Evolutionary conservation across 768 basidiomycete species (phyloP).

Genomic region (Serendipita sp.): DNA sequence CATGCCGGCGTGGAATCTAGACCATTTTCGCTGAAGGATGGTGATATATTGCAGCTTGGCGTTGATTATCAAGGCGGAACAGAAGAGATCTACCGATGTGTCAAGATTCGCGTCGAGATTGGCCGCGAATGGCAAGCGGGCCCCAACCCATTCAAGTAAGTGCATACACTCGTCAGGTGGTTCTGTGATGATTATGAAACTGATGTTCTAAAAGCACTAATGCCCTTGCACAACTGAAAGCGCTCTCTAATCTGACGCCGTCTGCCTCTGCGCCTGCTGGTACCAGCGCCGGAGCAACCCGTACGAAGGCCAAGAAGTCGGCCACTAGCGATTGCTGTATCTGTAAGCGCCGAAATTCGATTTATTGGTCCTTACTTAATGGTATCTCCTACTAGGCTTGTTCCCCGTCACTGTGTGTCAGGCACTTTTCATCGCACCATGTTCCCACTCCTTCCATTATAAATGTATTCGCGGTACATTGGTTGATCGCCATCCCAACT

Average conservation of each 20-base stretch:
- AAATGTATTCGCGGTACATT: constrained; percentile 92
- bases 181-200: not conserved
- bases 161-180: constrained; percentile 8
- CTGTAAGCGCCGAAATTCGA: constrained; percentile 36
- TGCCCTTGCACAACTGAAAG: constrained; percentile 66
- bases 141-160: constrained; percentile 83
- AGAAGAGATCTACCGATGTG: constrained; percentile 92
- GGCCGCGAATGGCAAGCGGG: constrained; percentile 79
- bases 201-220: constrained; percentile 31
- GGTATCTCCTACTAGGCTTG: constrained; percentile 25
- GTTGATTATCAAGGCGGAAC: constrained; percentile 96
- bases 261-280: constrained; percentile 5
- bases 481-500: constrained; percentile 77
- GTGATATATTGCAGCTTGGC: constrained; percentile 85
- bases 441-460: constrained; percentile 91
- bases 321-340: constrained; percentile 69
- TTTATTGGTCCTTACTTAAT: constrained; percentile 6
- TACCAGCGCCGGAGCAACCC: not conserved
- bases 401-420: constrained; percentile 89
- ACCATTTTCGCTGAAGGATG: constrained; percentile 69
- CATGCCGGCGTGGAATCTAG: constrained; percentile 67
- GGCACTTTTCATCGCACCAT: constrained; percentile 93
- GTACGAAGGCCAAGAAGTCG: constrained; percentile 13
- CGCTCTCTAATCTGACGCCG: constrained; percentile 31
- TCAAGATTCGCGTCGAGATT: constrained; percentile 88